Conservation (phyloP, 495 filamentous ascomycete species). For the Lophium mytilinum region DNA sequence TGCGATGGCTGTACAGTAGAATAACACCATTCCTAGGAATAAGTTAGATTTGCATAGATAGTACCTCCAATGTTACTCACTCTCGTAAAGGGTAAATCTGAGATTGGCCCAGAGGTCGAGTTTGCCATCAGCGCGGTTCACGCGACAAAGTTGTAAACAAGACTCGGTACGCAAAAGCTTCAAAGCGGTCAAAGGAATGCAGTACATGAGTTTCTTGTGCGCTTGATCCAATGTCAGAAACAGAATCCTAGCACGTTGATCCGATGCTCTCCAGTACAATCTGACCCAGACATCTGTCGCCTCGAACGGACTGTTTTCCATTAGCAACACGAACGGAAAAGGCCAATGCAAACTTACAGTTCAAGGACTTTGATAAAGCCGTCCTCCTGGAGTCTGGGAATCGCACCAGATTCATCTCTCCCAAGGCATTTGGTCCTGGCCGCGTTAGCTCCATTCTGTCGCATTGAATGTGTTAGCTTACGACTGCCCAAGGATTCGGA, state of each 20-base stretch:
- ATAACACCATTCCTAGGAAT: constrained; percentile 58
- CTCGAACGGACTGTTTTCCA: constrained; percentile 32
- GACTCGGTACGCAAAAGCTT: constrained; percentile 45
- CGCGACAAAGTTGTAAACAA: constrained; percentile 48
- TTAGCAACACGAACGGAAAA: background rate
- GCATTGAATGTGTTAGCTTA: constrained; percentile 25
- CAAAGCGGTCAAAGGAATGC: constrained; percentile 45
- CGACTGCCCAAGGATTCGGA: constrained; percentile 37
- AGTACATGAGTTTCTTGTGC: constrained; percentile 36
- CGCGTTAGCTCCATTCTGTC: background rate
- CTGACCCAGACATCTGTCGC: constrained; percentile 44
- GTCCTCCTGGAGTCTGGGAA: constrained; percentile 31
- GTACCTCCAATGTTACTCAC: constrained; percentile 33
- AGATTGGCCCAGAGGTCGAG: constrained; percentile 49
- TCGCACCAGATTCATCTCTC: constrained; percentile 34
- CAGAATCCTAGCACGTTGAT: constrained; percentile 51
- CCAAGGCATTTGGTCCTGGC: constrained; percentile 44
- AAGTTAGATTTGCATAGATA: constrained; percentile 7
- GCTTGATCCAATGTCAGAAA: constrained; percentile 40
- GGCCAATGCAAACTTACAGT: constrained; percentile 33
- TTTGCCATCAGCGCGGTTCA: constrained; percentile 35
- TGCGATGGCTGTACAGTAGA: constrained; percentile 67
- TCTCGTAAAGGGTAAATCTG: constrained; percentile 51
- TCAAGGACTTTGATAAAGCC: constrained; percentile 36
- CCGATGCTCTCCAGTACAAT: constrained; percentile 47